Evolutionary conservation across 148 eudicot species (phyloP).

Genomic region (Rhododendron henanense): DNA sequence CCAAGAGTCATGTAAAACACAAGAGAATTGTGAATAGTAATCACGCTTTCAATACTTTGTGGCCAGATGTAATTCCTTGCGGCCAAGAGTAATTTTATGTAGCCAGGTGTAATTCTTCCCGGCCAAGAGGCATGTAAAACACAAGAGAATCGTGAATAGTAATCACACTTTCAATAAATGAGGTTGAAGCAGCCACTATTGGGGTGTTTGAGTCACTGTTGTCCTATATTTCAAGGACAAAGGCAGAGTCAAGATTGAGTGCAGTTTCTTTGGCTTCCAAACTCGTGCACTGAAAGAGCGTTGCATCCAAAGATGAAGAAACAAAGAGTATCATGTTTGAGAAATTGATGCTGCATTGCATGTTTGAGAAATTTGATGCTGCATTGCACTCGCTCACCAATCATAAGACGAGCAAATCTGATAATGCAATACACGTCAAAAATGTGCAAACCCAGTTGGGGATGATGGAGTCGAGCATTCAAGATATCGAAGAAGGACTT

Average conservation of each 20-base stretch:
- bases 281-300: background rate
- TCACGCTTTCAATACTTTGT: too few species aligned
- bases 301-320: background rate
- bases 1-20: too few species aligned
- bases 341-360: conserved; percentile 24
- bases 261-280: background rate
- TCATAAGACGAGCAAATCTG: conserved; percentile 16
- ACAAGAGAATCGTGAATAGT: too few species aligned
- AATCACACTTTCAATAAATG: background rate
- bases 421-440: conserved; percentile 1
- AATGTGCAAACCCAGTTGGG: conserved; percentile 13
- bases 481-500: conserved; percentile 36
- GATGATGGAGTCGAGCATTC: conserved; percentile 26
- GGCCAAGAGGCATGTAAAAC: background rate
- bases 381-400: conserved; percentile 12
- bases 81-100: too few species aligned
- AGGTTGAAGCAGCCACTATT: conserved; percentile 21
- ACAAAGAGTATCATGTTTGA: conserved; percentile 17
- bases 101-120: too few species aligned
- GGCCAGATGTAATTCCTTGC: too few species aligned
- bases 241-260: background rate
- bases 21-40: background rate
- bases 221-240: background rate
- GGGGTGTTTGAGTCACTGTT: conserved; percentile 13
- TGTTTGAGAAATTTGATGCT: conserved; percentile 29